phyloP scores from a whole-genome alignment of 2,329 filamentous ascomycete species.

The Emergomyces africanus region DNA sequence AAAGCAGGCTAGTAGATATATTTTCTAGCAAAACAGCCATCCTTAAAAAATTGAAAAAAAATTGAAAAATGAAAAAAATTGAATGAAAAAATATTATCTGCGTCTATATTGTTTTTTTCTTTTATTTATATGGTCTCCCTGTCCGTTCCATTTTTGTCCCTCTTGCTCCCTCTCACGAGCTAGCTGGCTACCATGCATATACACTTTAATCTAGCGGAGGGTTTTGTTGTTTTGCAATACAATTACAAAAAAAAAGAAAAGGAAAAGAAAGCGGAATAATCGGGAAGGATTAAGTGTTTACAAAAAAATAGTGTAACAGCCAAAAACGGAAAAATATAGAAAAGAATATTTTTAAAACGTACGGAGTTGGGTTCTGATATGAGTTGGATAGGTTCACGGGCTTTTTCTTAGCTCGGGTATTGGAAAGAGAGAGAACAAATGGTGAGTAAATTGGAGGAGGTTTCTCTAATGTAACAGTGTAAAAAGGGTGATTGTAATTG shows the following conservation, averaged over 20 bases:
- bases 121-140: neutral
- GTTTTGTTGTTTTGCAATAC: neutral
- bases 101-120: neutral
- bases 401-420: neutral
- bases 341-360: neutral
- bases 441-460: neutral
- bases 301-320: constrained; percentile 16
- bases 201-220: neutral
- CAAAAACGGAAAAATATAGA: neutral
- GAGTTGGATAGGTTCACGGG: neutral
- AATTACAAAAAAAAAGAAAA: neutral
- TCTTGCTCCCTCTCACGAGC: neutral
- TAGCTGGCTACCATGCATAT: neutral
- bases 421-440: neutral
- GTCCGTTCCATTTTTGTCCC: no score
- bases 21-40: neutral
- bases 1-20: no score
- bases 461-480: neutral
- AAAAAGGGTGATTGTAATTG: neutral
- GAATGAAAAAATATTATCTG: neutral
- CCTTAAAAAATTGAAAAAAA: neutral
- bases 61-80: neutral
- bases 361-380: neutral
- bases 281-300: constrained; percentile 4
- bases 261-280: neutral